Percentiles rank a stretch among this genome's conserved stretches.
phyloP scores from a whole-genome alignment of 768 basidiomycete species.

The Sistotremastrum niveocremeum region DNA sequence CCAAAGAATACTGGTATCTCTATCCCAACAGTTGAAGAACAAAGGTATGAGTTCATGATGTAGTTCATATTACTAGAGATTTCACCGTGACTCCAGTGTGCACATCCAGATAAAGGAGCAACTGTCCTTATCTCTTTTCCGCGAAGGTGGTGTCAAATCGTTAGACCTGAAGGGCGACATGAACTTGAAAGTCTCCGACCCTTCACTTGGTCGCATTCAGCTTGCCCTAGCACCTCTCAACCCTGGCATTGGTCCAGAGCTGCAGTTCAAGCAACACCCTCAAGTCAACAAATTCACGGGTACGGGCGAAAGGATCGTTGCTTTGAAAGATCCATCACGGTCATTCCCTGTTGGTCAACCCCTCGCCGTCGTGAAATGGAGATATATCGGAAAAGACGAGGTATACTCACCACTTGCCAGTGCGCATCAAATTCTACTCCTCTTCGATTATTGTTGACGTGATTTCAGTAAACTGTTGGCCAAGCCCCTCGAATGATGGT shows the following conservation, averaged over 20 bases:
- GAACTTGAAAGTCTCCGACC: constrained; percentile 76
- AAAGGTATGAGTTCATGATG: constrained; percentile 39
- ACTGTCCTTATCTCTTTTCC: constrained; percentile 65
- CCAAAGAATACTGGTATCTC: constrained; percentile 44
- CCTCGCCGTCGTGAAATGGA: constrained; percentile 85
- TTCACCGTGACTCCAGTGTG: constrained; percentile 38
- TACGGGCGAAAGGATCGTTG: constrained; percentile 52
- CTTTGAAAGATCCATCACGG: constrained; percentile 70
- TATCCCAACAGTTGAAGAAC: constrained; percentile 59
- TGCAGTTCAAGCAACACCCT: constrained; percentile 97
- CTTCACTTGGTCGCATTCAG: constrained; percentile 56
- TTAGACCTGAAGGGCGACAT: constrained; percentile 93
- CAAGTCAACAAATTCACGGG: constrained; percentile 79
- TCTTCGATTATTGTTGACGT: neutral
- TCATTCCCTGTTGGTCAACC: constrained; percentile 82
- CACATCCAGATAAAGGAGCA: constrained; percentile 80
- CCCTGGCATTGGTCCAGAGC: constrained; percentile 45
- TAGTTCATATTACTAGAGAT: neutral
- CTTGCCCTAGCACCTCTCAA: constrained; percentile 47
- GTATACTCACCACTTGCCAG: constrained; percentile 82
- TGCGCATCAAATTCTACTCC: constrained; percentile 17
- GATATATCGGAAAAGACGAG: constrained; percentile 84
- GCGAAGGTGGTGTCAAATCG: constrained; percentile 81
- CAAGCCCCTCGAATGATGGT: constrained; percentile 83
- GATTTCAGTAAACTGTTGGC: constrained; percentile 86